A percentile compares a stretch with the other conserved stretches of the same genome.
Evolutionary conservation across 2,329 filamentous ascomycete genomes (phyloP).

Genomic region (Plectosphaerella cucumerina): DNA sequence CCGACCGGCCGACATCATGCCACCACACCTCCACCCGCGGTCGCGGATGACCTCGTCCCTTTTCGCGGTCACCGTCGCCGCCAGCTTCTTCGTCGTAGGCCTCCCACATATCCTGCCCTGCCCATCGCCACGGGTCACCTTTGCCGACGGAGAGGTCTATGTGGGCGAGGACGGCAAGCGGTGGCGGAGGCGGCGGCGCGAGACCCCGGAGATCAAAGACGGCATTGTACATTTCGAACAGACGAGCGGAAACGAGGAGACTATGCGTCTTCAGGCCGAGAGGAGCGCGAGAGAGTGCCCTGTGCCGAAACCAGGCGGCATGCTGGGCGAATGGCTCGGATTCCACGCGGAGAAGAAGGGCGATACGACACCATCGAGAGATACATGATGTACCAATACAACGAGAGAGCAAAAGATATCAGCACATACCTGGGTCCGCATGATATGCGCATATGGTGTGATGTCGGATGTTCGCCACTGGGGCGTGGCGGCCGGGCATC

Average conservation of each 20-base stretch:
- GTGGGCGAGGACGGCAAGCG: slow-evolving; percentile 42
- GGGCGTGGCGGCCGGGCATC: no score
- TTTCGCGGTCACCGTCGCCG: slow-evolving; percentile 86
- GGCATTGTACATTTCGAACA: slow-evolving; percentile 45
- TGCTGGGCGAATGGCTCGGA: slow-evolving; percentile 71
- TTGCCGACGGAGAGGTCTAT: slow-evolving; percentile 62
- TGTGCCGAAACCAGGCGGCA: slow-evolving; percentile 81
- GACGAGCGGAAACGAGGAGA: slow-evolving; percentile 28
- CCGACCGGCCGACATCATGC: slow-evolving; percentile 49
- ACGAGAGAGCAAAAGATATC: background rate
- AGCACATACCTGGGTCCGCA: no score
- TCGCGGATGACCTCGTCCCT: slow-evolving; percentile 91
- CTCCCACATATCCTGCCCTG: slow-evolving; percentile 89
- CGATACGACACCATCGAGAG: background rate
- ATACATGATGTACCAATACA: background rate
- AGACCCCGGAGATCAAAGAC: slow-evolving; percentile 34
- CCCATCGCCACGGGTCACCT: slow-evolving; percentile 71
- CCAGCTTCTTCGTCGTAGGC: slow-evolving; percentile 88
- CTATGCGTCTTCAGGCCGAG: slow-evolving; percentile 24
- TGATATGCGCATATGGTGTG: no score
- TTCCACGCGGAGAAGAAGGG: slow-evolving; percentile 40
- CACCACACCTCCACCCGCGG: slow-evolving; percentile 86
- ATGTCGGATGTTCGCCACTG: no score
- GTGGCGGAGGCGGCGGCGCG: slow-evolving; percentile 34
- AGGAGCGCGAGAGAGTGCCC: slow-evolving; percentile 72